These are phyloP conservation scores for Hagleromyces aurorensis DNA, from an alignment of 805 yeast genomes.

Conservation along the genomic window DNA sequence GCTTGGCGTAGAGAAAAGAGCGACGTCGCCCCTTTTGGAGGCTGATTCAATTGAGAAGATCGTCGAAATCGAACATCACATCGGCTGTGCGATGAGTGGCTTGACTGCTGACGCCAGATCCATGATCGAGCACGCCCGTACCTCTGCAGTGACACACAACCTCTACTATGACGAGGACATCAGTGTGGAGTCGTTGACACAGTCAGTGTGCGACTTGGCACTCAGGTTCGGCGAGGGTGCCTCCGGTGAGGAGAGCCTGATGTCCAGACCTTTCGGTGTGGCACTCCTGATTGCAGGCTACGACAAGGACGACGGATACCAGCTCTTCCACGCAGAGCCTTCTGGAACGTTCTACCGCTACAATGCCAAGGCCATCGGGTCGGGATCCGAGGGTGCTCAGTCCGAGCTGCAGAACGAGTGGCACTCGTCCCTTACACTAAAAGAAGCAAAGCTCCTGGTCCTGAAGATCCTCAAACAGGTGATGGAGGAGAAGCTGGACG, in stretches of 20 bases:
- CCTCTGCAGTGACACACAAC: constrained; percentile 76
- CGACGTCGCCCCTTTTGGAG: constrained; percentile 85
- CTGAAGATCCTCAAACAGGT: constrained; percentile 91
- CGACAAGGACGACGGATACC: constrained; percentile 91
- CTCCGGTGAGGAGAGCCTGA: constrained; percentile 78
- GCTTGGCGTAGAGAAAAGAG: constrained; percentile 94
- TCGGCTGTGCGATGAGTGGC: constrained; percentile 99
- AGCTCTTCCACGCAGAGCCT: constrained; percentile 97
- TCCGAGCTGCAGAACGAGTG: constrained; percentile 95
- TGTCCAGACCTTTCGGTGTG: constrained; percentile 99
- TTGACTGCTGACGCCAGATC: constrained; percentile 97
- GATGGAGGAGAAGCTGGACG: constrained; percentile 97
- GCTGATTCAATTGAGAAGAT: constrained; percentile 92
- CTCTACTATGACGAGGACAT: constrained; percentile 88
- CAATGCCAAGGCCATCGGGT: constrained; percentile 98
- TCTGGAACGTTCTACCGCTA: constrained; percentile 96
- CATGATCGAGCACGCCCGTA: constrained; percentile 97
- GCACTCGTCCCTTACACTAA: constrained; percentile 81
- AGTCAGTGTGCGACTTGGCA: constrained; percentile 94
- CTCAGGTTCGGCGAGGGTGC: constrained; percentile 96
- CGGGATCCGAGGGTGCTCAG: constrained; percentile 99
- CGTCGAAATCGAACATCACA: constrained; percentile 86
- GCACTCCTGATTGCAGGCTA: constrained; percentile 93
- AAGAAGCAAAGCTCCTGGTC: constrained; percentile 86
- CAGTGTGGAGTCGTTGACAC: constrained; percentile 88